Percentiles rank a stretch among this genome's conserved stretches.
phyloP scores from a whole-genome alignment of 2,329 filamentous ascomycete genomes.

The Talaromyces sp. region DNA sequence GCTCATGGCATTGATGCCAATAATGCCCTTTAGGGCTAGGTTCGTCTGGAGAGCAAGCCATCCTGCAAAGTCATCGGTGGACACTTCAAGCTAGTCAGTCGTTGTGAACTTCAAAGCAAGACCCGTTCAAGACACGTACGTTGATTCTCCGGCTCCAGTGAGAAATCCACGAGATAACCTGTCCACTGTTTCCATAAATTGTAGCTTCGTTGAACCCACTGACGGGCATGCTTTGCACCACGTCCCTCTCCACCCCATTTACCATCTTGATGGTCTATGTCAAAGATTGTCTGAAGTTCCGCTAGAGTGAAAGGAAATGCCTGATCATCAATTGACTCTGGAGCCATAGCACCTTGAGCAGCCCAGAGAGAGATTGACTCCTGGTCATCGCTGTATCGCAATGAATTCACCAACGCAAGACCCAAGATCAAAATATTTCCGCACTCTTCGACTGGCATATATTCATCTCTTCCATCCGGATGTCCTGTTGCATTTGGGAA shows the following conservation, averaged over 20 bases:
- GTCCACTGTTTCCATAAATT: constrained; percentile 74
- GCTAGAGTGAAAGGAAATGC: constrained; percentile 48
- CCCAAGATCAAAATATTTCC: constrained; percentile 79
- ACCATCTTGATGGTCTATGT: constrained; percentile 58
- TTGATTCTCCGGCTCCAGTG: constrained; percentile 71
- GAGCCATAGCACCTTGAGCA: constrained; percentile 32
- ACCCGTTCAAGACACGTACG: constrained; percentile 37
- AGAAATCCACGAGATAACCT: constrained; percentile 70
- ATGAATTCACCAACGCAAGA: constrained; percentile 70
- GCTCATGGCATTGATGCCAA: constrained; percentile 76
- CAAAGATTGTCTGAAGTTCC: constrained; percentile 48
- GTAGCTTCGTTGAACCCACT: constrained; percentile 69
- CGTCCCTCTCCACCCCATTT: constrained; percentile 56
- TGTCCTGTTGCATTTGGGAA: constrained; percentile 57
- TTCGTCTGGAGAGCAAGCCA: constrained; percentile 76
- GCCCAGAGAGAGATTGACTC: constrained; percentile 60
- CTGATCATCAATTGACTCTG: constrained; percentile 25
- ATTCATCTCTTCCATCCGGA: constrained; percentile 52
- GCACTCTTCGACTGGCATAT: constrained; percentile 60
- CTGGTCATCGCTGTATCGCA: constrained; percentile 60
- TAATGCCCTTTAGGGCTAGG: constrained; percentile 77
- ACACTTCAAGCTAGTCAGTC: constrained; percentile 47
- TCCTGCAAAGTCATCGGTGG: constrained; percentile 81
- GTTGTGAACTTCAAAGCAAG: neutral
- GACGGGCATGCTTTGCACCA: constrained; percentile 56